These are phyloP conservation scores for Chrysosporium keratinophilum DNA, from an alignment of 2,329 filamentous ascomycete genomes.

Conservation along the genomic window DNA sequence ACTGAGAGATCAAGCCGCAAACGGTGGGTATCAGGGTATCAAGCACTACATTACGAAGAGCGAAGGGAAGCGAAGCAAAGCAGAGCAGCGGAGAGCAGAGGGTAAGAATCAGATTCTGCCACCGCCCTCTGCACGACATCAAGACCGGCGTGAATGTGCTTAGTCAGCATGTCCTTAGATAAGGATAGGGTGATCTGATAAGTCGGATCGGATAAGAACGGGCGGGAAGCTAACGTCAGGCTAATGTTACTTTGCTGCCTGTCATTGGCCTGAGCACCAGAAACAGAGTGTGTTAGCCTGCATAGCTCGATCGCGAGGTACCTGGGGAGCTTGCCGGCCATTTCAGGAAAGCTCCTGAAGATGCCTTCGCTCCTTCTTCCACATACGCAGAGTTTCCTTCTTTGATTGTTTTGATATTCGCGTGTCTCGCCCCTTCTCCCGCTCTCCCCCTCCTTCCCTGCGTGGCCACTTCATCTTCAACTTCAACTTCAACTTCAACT, in stretches of 20 bases:
- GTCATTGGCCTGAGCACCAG: background rate
- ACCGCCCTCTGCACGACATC: too few species aligned
- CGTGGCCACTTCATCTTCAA: background rate
- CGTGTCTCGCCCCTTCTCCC: background rate
- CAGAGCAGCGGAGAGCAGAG: too few species aligned
- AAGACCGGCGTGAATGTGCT: background rate
- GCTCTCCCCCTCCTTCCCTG: background rate
- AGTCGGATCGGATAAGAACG: background rate
- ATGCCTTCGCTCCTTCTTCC: background rate
- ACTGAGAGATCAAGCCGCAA: too few species aligned
- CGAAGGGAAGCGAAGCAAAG: too few species aligned
- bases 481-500: background rate
- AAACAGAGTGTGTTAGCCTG: background rate
- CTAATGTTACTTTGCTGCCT: background rate
- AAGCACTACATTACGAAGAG: too few species aligned
- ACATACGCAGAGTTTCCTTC: background rate
- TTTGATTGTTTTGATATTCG: constrained; percentile 7
- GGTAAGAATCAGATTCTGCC: too few species aligned
- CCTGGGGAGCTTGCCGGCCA: constrained; percentile 1
- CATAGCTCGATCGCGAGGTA: background rate
- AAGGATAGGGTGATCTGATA: background rate
- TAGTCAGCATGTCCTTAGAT: background rate
- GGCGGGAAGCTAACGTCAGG: background rate
- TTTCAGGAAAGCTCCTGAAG: constrained; percentile 8
- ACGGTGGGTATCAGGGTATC: too few species aligned